These are phyloP conservation scores for Phytophthora pluvialis DNA, from an alignment of 352 stramenopile species.

Conservation along the genomic window DNA sequence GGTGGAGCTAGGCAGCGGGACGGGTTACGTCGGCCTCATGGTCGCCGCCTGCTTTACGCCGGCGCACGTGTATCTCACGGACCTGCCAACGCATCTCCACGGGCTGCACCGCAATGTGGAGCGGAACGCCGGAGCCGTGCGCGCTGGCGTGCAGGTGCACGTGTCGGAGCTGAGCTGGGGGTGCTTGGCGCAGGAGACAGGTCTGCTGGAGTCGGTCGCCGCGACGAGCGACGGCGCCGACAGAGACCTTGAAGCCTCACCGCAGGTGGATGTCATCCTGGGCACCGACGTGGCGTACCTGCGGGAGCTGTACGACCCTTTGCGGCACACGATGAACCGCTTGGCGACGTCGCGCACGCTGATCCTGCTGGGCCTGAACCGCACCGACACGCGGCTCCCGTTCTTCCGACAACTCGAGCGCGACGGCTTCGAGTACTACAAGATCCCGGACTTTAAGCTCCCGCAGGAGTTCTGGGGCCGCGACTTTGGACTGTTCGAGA, in stretches of 20 bases:
- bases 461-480: slow-evolving; percentile 64
- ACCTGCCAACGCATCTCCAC: slow-evolving; percentile 62
- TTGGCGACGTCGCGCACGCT: slow-evolving; percentile 54
- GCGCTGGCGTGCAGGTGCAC: slow-evolving; percentile 48
- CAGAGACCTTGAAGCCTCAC: slow-evolving; percentile 13
- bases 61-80: slow-evolving; percentile 65
- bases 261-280: slow-evolving; percentile 72
- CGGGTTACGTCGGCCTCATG: slow-evolving; percentile 77
- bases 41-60: slow-evolving; percentile 67
- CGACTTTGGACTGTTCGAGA: slow-evolving; percentile 85
- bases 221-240: slow-evolving; percentile 6
- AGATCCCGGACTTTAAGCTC: slow-evolving; percentile 69
- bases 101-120: slow-evolving; percentile 69
- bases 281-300: slow-evolving; percentile 86
- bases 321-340: slow-evolving; percentile 64
- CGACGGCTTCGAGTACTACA: slow-evolving; percentile 85
- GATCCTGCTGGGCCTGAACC: slow-evolving; percentile 79
- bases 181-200: slow-evolving; percentile 43
- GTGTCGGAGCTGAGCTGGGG: slow-evolving; percentile 72
- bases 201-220: slow-evolving; percentile 47
- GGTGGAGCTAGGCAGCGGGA: slow-evolving; percentile 82
- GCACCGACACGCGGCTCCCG: slow-evolving; percentile 59
- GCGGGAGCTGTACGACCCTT: slow-evolving; percentile 73
- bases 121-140: slow-evolving; percentile 45
- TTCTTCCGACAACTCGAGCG: slow-evolving; percentile 79